A percentile compares a stretch with the other conserved stretches of the same genome.
Conservation (phyloP, 768 basidiomycete genomes). For the Lactarius psammicola region DNA sequence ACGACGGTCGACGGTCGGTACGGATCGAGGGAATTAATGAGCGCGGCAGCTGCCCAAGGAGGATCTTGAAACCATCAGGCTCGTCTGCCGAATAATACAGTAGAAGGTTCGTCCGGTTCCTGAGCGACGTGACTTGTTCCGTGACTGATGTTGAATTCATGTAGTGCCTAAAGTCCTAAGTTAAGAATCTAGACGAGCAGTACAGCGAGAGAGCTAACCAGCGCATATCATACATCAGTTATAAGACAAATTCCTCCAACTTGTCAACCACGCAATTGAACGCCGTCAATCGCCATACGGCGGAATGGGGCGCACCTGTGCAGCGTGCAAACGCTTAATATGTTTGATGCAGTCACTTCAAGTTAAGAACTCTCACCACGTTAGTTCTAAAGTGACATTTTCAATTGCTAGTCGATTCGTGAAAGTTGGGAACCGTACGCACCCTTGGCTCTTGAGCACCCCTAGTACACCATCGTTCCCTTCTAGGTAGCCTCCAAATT, state of each 20-base stretch:
- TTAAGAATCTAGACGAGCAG: background rate
- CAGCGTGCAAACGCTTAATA: background rate
- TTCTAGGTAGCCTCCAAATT: constrained; percentile 53
- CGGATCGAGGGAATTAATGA: too few species aligned
- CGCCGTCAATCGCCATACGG: constrained; percentile 55
- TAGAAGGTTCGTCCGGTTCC: constrained; percentile 63
- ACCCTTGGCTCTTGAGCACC: constrained; percentile 59
- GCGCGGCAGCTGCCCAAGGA: constrained; percentile 55
- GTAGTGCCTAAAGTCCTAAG: constrained; percentile 46
- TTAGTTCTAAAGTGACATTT: constrained; percentile 36
- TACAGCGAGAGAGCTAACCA: constrained; percentile 34
- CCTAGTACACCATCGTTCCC: constrained; percentile 52
- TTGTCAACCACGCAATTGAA: constrained; percentile 59
- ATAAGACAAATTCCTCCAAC: constrained; percentile 68
- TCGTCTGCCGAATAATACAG: constrained; percentile 76
- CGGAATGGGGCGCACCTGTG: constrained; percentile 70
- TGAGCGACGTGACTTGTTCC: constrained; percentile 66
- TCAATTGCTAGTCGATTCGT: constrained; percentile 17
- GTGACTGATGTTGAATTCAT: constrained; percentile 61
- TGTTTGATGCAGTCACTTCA: background rate
- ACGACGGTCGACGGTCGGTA: constrained; percentile 60
- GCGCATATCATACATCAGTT: constrained; percentile 85
- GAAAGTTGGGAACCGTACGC: background rate
- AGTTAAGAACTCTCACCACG: constrained; percentile 39
- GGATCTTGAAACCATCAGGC: constrained; percentile 67